A percentile compares a stretch with the other conserved stretches of the same genome.
Evolutionary conservation across 179 eudicot genomes (phyloP).

Genomic region (Vitellaria paradoxa): DNA sequence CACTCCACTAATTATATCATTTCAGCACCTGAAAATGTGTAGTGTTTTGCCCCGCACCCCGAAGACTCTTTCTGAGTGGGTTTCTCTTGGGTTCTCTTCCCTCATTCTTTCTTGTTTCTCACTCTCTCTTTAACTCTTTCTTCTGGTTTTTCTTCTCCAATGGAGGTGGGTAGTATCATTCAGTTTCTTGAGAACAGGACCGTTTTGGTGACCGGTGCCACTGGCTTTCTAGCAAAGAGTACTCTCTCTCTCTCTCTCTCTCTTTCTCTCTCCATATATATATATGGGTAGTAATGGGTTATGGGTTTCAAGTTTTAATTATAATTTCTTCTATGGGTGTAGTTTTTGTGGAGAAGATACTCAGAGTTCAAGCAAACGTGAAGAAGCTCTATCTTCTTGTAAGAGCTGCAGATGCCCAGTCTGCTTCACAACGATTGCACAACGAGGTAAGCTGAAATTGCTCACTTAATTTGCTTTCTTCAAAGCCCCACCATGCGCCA

Average conservation of each 20-base stretch:
- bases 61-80: too few relatives aligned
- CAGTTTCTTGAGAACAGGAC: conserved; percentile 59
- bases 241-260: conserved; percentile 18
- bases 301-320: too few relatives aligned
- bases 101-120: background rate
- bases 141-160: conserved; percentile 9
- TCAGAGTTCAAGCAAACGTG: conserved; percentile 79
- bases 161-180: conserved; percentile 54
- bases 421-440: conserved; percentile 63
- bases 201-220: conserved; percentile 71
- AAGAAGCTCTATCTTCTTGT: conserved; percentile 74
- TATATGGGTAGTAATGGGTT: too few relatives aligned
- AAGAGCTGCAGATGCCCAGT: conserved; percentile 57
- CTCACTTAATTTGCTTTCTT: too few relatives aligned
- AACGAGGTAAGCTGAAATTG: conserved; percentile 45
- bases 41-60: too few relatives aligned
- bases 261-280: background rate
- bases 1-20: too few relatives aligned
- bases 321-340: background rate
- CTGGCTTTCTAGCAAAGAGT: conserved; percentile 87
- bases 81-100: too few relatives aligned
- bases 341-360: conserved; percentile 77
- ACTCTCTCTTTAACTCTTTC: background rate
- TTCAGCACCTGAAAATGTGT: too few relatives aligned
- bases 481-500: too few relatives aligned